These are phyloP conservation scores for Yamadazyma pseudoaaseri DNA, from an alignment of 1,139 yeast genomes.

Conservation along the genomic window DNA sequence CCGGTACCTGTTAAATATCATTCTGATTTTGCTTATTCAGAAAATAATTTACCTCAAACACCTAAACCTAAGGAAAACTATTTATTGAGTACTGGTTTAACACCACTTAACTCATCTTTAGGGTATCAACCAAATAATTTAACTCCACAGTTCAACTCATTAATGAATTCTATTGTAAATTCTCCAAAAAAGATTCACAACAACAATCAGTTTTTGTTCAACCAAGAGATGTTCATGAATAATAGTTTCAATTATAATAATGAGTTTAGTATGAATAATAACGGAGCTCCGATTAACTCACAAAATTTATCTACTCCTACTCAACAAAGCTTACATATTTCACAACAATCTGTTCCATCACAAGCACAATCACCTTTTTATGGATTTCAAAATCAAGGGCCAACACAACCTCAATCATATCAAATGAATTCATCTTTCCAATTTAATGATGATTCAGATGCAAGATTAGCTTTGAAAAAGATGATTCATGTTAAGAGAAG, in stretches of 20 bases:
- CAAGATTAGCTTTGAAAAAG: conserved; percentile 41
- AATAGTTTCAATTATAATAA: conserved; percentile 6
- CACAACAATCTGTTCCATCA: conserved; percentile 3
- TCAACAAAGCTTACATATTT: conserved; percentile 4
- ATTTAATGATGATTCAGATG: conserved; percentile 36
- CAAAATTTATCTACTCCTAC: not conserved
- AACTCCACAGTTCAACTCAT: conserved; percentile 45
- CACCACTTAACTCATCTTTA: conserved; percentile 21
- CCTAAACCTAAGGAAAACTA: conserved; percentile 36
- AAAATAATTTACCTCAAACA: conserved; percentile 29
- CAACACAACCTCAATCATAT: not conserved
- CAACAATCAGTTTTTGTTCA: conserved; percentile 23
- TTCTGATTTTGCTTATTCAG: conserved; percentile 24
- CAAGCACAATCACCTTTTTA: conserved; percentile 1
- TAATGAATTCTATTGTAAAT: conserved; percentile 43
- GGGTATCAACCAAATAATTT: conserved; percentile 21
- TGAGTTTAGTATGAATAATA: conserved; percentile 1
- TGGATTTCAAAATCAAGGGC: conserved; percentile 13
- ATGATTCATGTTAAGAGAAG: conserved; percentile 36
- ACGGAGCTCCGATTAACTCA: not conserved
- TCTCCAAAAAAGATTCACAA: conserved; percentile 31
- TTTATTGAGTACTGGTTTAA: conserved; percentile 29
- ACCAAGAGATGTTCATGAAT: conserved; percentile 30
- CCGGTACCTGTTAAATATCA: conserved; percentile 23
- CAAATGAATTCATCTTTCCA: conserved; percentile 5